These are phyloP conservation scores for Xylariaceae sp. DNA, from an alignment of 2,329 filamentous ascomycete species.

Conservation along the genomic window DNA sequence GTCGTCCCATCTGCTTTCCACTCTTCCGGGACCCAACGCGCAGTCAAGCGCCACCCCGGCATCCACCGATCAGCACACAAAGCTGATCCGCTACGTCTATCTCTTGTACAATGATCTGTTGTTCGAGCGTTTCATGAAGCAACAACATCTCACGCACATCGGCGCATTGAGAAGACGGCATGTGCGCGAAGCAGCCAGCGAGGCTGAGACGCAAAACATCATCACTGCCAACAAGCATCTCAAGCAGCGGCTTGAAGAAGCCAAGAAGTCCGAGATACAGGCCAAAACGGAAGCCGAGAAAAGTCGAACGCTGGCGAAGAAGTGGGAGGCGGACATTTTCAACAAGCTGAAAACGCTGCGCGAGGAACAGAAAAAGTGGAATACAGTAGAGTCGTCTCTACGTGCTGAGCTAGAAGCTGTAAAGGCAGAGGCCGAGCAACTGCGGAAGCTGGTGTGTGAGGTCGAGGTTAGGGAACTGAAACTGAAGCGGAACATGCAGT, in stretches of 20 bases:
- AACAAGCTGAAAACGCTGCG: slow-evolving; percentile 60
- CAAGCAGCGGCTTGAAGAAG: slow-evolving; percentile 66
- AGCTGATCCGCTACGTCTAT: slow-evolving; percentile 68
- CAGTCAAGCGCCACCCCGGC: slow-evolving; percentile 19
- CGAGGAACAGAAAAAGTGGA: slow-evolving; percentile 65
- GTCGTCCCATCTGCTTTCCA: slow-evolving; percentile 27
- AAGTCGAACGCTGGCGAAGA: slow-evolving; percentile 67
- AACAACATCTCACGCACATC: slow-evolving; percentile 77
- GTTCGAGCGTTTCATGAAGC: slow-evolving; percentile 78
- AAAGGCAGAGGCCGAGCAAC: slow-evolving; percentile 55
- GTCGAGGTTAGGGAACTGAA: slow-evolving; percentile 64
- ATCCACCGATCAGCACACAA: slow-evolving; percentile 33
- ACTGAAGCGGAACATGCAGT: slow-evolving; percentile 58
- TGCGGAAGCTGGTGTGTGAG: slow-evolving; percentile 61
- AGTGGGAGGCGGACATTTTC: slow-evolving; percentile 68
- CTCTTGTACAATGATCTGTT: slow-evolving; percentile 74
- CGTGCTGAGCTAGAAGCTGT: slow-evolving; percentile 53
- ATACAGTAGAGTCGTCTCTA: slow-evolving; percentile 50
- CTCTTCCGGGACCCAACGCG: slow-evolving; percentile 23
- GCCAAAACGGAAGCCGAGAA: slow-evolving; percentile 67
- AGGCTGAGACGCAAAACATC: slow-evolving; percentile 77
- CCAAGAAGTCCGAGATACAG: slow-evolving; percentile 64
- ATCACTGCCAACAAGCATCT: slow-evolving; percentile 70
- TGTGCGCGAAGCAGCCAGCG: slow-evolving; percentile 69
- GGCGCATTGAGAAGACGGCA: slow-evolving; percentile 70